These are phyloP conservation scores for Cordyceps sp. DNA, from an alignment of 2,329 filamentous ascomycete genomes.

Conservation along the genomic window DNA sequence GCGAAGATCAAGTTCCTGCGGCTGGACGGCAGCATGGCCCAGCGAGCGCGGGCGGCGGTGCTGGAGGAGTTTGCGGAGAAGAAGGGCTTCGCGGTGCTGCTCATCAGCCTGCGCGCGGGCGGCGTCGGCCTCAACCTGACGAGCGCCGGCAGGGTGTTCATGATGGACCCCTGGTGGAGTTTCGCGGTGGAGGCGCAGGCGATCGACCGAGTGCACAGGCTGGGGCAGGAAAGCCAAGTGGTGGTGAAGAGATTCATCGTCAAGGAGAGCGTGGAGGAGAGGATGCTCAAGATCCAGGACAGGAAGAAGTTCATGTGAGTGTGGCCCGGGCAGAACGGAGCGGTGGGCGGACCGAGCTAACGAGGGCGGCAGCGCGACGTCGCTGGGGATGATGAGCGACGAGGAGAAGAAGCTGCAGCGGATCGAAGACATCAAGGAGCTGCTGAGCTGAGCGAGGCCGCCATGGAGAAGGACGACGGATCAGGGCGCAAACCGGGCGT, in stretches of 20 bases:
- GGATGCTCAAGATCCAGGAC: conserved; percentile 88
- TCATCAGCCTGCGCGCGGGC: conserved; percentile 76
- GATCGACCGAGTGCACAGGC: conserved; percentile 92
- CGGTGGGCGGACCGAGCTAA: conserved; percentile 6
- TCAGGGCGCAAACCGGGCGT: no score
- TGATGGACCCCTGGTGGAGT: conserved; percentile 99
- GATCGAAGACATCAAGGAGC: conserved; percentile 85
- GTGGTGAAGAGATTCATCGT: conserved; percentile 80
- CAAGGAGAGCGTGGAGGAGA: conserved; percentile 79
- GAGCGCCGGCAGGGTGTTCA: conserved; percentile 74
- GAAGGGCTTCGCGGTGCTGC: conserved; percentile 51
- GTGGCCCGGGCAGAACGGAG: background rate
- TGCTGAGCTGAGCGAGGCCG: conserved; percentile 61
- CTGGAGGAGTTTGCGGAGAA: conserved; percentile 51
- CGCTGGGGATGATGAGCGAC: conserved; percentile 84
- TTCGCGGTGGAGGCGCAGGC: conserved; percentile 94
- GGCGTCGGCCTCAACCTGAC: conserved; percentile 91
- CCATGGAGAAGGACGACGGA: no score
- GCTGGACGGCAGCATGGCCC: conserved; percentile 78
- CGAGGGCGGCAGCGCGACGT: conserved; percentile 52
- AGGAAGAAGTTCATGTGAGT: conserved; percentile 90
- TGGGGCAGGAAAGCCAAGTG: conserved; percentile 83
- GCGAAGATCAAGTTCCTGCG: conserved; percentile 67
- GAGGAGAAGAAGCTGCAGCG: conserved; percentile 82
- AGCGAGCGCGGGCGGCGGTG: conserved; percentile 68